These are phyloP conservation scores for Nakazawaea populi DNA, from an alignment of 805 yeast species.

Conservation along the genomic window DNA sequence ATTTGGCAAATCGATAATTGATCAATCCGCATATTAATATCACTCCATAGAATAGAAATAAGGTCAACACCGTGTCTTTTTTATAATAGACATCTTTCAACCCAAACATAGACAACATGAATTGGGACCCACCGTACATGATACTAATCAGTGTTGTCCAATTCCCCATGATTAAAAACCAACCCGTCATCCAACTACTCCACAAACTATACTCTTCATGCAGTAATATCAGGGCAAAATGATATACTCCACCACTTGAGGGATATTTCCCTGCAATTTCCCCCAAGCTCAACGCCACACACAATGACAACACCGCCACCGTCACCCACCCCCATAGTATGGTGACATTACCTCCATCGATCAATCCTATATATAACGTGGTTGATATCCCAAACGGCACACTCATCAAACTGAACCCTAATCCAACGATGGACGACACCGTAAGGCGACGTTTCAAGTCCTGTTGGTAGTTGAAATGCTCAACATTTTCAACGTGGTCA, in stretches of 20 bases:
- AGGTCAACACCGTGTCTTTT: constrained; percentile 49
- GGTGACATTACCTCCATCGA: constrained; percentile 75
- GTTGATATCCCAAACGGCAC: constrained; percentile 77
- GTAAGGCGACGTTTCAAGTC: constrained; percentile 64
- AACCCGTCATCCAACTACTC: constrained; percentile 74
- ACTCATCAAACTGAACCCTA: constrained; percentile 78
- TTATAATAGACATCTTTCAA: constrained; percentile 53
- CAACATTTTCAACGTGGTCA: constrained; percentile 51
- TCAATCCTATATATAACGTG: constrained; percentile 62
- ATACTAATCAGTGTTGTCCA: constrained; percentile 74
- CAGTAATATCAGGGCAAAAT: constrained; percentile 68
- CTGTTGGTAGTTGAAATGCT: constrained; percentile 70
- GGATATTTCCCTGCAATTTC: constrained; percentile 78
- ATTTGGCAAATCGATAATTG: constrained; percentile 53
- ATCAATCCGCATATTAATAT: constrained; percentile 56
- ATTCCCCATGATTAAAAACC: constrained; percentile 68
- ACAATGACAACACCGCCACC: constrained; percentile 55
- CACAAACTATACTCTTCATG: constrained; percentile 48
- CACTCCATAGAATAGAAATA: constrained; percentile 49
- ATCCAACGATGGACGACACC: constrained; percentile 64
- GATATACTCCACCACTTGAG: constrained; percentile 71
- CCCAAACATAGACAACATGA: constrained; percentile 62
- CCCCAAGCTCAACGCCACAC: constrained; percentile 66
- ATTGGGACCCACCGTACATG: constrained; percentile 71
- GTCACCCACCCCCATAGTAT: constrained; percentile 70